A percentile compares a stretch with the other conserved stretches of the same genome.
These are phyloP conservation scores for Ganoderma resinaceum DNA, from an alignment of 1,284 basidiomycete genomes.

Conservation along the genomic window DNA sequence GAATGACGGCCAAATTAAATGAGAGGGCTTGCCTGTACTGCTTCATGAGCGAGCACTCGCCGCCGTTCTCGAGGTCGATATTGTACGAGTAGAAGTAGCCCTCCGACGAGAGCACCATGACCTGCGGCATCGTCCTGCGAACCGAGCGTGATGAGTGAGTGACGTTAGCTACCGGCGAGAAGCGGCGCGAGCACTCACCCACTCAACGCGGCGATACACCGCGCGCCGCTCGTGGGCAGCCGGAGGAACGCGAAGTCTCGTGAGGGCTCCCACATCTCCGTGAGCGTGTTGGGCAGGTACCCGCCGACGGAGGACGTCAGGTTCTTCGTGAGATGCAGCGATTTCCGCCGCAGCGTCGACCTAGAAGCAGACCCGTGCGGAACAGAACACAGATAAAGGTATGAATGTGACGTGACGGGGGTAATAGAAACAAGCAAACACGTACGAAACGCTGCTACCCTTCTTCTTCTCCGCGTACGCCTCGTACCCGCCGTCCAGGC, in stretches of 20 bases:
- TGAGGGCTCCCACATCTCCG: slow-evolving; percentile 97
- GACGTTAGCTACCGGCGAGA: not conserved
- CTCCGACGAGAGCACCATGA: slow-evolving; percentile 97
- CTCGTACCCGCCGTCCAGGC: slow-evolving; percentile 76
- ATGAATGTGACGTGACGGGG: not conserved
- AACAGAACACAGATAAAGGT: not conserved
- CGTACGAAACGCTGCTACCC: slow-evolving; percentile 55
- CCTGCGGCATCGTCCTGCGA: slow-evolving; percentile 88
- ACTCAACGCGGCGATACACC: slow-evolving; percentile 87
- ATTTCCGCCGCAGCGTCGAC: slow-evolving; percentile 71
- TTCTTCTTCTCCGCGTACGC: slow-evolving; percentile 78
- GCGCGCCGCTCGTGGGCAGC: slow-evolving; percentile 81
- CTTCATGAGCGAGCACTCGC: slow-evolving; percentile 94
- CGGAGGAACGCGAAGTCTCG: slow-evolving; percentile 95
- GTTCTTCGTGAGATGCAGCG: slow-evolving; percentile 81
- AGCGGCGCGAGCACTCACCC: slow-evolving; percentile 59
- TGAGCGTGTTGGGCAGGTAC: slow-evolving; percentile 90
- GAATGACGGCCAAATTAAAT: not conserved
- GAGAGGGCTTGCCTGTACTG: slow-evolving; percentile 75
- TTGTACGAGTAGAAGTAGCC: slow-evolving; percentile 96
- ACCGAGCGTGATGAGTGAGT: not conserved
- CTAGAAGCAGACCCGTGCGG: slow-evolving; percentile 36
- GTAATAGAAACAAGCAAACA: slow-evolving; percentile 1
- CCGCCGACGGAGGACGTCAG: slow-evolving; percentile 87
- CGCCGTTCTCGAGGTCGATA: slow-evolving; percentile 96